A percentile compares a stretch with the other conserved stretches of the same genome.
These are phyloP conservation scores for Penstemon eatonii DNA, from an alignment of 257 asterid species.

Conservation along the genomic window DNA sequence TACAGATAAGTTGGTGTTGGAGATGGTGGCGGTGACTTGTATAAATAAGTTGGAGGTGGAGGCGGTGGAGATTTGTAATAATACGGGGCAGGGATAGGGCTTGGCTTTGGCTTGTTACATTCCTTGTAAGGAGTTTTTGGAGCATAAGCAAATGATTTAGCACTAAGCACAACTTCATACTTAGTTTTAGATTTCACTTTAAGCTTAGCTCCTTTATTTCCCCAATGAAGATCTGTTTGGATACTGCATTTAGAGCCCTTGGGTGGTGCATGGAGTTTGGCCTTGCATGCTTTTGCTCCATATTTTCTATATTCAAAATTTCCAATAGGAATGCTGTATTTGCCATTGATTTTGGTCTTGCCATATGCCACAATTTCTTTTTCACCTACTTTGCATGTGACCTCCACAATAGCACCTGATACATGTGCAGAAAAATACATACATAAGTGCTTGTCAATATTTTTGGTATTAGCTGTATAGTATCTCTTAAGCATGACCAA, in stretches of 20 bases:
- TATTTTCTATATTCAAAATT: conserved; percentile 57
- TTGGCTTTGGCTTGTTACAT: conserved; percentile 51
- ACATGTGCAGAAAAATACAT: background rate
- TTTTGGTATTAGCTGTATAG: background rate
- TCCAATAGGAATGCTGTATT: conserved; percentile 47
- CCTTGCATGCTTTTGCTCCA: conserved; percentile 70
- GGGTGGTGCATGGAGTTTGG: conserved; percentile 68
- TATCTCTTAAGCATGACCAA: background rate
- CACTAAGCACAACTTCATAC: conserved; percentile 62
- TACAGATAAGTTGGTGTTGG: conserved; percentile 15
- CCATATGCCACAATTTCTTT: conserved; percentile 64
- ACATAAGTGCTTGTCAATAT: background rate
- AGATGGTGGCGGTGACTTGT: conserved; percentile 35
- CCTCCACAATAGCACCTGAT: conserved; percentile 73
- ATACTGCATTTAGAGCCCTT: conserved; percentile 59
- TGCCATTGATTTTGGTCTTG: conserved; percentile 71
- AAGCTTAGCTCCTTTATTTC: conserved; percentile 59
- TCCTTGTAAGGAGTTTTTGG: conserved; percentile 51
- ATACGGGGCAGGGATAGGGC: conserved; percentile 33
- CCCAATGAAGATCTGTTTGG: conserved; percentile 53
- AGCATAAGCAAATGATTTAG: conserved; percentile 74
- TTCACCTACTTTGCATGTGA: conserved; percentile 58
- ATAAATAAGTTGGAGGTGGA: background rate
- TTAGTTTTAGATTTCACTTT: conserved; percentile 58
- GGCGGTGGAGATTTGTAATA: conserved; percentile 40